Evolutionary conservation across 805 yeast genomes (phyloP).

Genomic region (Deakozyma indianensis): DNA sequence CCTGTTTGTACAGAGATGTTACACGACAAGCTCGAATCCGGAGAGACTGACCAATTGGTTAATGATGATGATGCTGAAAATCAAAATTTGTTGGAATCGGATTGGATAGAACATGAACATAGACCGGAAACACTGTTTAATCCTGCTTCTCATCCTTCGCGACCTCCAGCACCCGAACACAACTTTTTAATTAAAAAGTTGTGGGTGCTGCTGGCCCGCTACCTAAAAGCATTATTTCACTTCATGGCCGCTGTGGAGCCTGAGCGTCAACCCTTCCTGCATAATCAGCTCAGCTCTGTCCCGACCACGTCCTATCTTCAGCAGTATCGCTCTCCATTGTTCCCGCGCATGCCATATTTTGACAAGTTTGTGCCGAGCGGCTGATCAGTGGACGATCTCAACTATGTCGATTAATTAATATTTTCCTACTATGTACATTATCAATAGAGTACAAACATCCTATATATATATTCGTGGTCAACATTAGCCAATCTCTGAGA

Average conservation of each 20-base stretch:
- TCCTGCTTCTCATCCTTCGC: background rate
- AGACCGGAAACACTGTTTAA: too few species aligned
- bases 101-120: background rate
- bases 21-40: too few species aligned
- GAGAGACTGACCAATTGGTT: too few species aligned
- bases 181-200: too few species aligned
- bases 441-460: too few species aligned
- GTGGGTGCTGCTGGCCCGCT: background rate
- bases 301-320: background rate
- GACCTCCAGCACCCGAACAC: background rate
- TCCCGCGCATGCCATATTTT: background rate
- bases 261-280: background rate
- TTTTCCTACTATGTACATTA: too few species aligned
- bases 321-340: background rate
- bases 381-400: too few species aligned
- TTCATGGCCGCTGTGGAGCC: background rate
- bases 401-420: too few species aligned
- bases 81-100: background rate
- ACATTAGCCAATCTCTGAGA: too few species aligned
- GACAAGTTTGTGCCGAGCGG: slow-evolving; percentile 1
- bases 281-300: background rate
- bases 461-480: too few species aligned
- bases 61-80: background rate
- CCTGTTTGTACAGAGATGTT: too few species aligned
- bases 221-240: background rate